These are phyloP conservation scores for Aspergillus fijiensis DNA, from an alignment of 2,329 filamentous ascomycete genomes.

Conservation along the genomic window DNA sequence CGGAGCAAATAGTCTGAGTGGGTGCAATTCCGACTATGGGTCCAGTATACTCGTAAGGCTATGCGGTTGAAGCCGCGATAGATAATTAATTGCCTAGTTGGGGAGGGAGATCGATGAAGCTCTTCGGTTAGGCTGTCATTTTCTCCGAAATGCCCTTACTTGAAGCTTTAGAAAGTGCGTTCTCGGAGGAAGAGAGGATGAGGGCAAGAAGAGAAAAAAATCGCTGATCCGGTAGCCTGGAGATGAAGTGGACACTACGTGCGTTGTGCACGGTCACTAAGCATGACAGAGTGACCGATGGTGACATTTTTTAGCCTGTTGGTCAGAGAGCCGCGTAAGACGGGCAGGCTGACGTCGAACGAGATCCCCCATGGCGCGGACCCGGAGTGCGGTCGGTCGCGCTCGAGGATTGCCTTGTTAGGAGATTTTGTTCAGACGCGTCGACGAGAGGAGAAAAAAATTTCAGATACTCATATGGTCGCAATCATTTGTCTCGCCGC, in stretches of 20 bases:
- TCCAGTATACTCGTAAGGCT: conserved; percentile 8
- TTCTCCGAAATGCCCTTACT: background rate
- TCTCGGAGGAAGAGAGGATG: background rate
- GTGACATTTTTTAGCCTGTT: conserved; percentile 21
- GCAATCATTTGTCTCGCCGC: background rate
- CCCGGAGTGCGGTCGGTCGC: background rate
- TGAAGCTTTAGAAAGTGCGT: background rate
- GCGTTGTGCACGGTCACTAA: conserved; percentile 14
- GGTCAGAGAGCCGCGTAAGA: conserved; percentile 26
- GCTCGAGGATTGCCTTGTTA: conserved; percentile 6
- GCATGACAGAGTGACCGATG: conserved; percentile 14
- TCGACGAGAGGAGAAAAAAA: conserved; percentile 8
- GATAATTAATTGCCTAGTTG: conserved; percentile 5
- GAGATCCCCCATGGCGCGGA: conserved; percentile 4
- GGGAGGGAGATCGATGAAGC: background rate
- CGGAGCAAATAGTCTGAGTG: background rate
- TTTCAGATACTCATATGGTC: background rate
- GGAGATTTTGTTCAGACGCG: conserved; percentile 1
- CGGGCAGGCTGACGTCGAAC: conserved; percentile 14
- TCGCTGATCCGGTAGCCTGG: background rate
- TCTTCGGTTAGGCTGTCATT: background rate
- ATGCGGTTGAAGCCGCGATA: conserved; percentile 4
- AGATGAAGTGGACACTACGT: conserved; percentile 4
- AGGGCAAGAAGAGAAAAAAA: background rate
- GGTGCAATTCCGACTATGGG: background rate